Evolutionary conservation across 768 basidiomycete genomes (phyloP).

Genomic region (Suillus variegatus): DNA sequence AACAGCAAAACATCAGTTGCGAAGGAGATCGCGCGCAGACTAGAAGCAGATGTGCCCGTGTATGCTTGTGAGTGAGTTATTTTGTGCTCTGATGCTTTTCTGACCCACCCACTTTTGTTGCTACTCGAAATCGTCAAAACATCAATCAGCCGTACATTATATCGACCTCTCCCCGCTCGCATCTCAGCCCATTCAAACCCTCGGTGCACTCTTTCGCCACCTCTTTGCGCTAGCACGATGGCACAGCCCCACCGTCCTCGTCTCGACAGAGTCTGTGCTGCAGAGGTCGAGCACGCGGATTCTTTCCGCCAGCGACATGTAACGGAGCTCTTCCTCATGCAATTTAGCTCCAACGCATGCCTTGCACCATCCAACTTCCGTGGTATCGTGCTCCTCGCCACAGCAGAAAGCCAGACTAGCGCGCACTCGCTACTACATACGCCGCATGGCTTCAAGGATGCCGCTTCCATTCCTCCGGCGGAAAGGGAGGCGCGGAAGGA

Average conservation of each 20-base stretch:
- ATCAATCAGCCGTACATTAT: conserved; percentile 62
- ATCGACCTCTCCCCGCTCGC: conserved; percentile 71
- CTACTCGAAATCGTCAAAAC: conserved; percentile 7
- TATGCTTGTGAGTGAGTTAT: conserved; percentile 58
- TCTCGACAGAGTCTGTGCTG: conserved; percentile 79
- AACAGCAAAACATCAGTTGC: conserved; percentile 84
- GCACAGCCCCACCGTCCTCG: conserved; percentile 75
- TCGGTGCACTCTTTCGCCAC: conserved; percentile 69
- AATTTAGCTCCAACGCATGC: conserved; percentile 59
- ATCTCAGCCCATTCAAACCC: conserved; percentile 61
- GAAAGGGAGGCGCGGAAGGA: conserved; percentile 80
- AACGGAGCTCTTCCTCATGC: conserved; percentile 71
- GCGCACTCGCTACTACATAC: conserved; percentile 74
- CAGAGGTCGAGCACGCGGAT: conserved; percentile 89
- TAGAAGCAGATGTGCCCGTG: conserved; percentile 63
- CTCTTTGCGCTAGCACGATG: conserved; percentile 77
- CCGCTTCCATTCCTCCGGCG: conserved; percentile 72
- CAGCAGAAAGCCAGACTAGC: conserved; percentile 63
- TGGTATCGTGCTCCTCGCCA: conserved; percentile 76
- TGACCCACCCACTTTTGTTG: not conserved
- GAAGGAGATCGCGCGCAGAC: conserved; percentile 52
- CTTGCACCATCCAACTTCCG: conserved; percentile 55
- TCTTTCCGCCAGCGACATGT: conserved; percentile 82
- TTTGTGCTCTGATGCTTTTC: not conserved
- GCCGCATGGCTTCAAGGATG: conserved; percentile 80